Evolutionary conservation across 345 rosid species (phyloP).

Genomic region (Bruguiera parviflora): DNA sequence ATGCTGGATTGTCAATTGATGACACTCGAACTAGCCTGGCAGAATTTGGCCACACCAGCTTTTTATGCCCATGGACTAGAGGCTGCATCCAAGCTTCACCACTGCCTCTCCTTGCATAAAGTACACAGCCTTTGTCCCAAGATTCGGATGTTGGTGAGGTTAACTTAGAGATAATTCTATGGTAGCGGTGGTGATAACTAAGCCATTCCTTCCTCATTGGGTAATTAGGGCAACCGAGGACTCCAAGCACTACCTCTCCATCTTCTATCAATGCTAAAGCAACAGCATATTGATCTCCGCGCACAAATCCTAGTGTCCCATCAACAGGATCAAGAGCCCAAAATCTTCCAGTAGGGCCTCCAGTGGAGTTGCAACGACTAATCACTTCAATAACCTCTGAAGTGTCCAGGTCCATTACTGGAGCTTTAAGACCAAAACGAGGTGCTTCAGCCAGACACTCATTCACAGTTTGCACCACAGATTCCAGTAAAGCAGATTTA

Average conservation of each 20-base stretch:
- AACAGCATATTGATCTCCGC: conserved; percentile 59
- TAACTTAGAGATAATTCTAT: conserved; percentile 49
- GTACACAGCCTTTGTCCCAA: conserved; percentile 54
- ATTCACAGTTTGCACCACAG: conserved; percentile 43
- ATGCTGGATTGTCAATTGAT: conserved; percentile 40
- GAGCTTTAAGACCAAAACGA: conserved; percentile 44
- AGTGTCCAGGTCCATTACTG: conserved; percentile 23
- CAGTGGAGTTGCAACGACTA: conserved; percentile 42
- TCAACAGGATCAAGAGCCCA: conserved; percentile 62
- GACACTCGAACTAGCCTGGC: conserved; percentile 44
- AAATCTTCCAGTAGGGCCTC: conserved; percentile 38
- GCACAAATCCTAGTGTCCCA: conserved; percentile 54
- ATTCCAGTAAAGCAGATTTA: conserved; percentile 29
- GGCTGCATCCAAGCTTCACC: conserved; percentile 59
- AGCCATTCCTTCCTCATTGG: conserved; percentile 58
- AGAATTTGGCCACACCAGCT: conserved; percentile 41
- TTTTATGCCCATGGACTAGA: conserved; percentile 29
- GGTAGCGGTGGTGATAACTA: conserved; percentile 49
- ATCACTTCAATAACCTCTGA: conserved; percentile 49
- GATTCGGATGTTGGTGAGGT: conserved; percentile 40
- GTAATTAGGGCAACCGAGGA: conserved; percentile 60
- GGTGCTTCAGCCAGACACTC: conserved; percentile 42
- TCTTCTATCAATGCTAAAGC: conserved; percentile 50
- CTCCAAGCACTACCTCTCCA: conserved; percentile 53
- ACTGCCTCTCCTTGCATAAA: conserved; percentile 43